Base-by-base conservation (phyloP, 2,329 filamentous ascomycete species). In the Ramichloridium luteum region DNA sequence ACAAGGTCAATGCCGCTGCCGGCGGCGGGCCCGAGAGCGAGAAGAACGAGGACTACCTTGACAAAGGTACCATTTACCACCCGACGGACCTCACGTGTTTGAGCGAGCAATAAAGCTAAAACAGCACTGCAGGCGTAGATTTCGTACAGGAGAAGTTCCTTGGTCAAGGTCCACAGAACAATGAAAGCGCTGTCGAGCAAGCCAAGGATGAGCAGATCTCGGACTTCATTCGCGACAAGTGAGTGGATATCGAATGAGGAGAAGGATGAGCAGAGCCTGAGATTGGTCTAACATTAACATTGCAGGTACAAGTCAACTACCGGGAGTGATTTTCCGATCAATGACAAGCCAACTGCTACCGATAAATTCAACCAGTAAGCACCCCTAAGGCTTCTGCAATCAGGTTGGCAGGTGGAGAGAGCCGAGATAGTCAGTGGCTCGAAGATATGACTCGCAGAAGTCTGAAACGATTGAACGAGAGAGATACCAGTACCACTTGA, bases 161-260 rank as follows among this genome's bases (percentile, higher is more conserved):
- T 11, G 74, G 74, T 22, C 62, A 74, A 44, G 82, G 82, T 12
- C 51, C 70, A 28, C 82, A 90, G 61, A 63, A 70, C 59, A 81
- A 83, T 53, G 79, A 64, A 55, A 60, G 54, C 30, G 82, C 82
- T 4, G 51, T 74, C 13, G 83, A 92, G 60, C 82, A 92, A 60
- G 79, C 77, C 46, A 86, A 88, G 62, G 83, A 90, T 54, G 77
- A 83, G 57, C 65, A 79, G 54, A 81, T 86, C 46, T 74, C 72
- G 16, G 77, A 84, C 54, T 77, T 70, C 54, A 73, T 88, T 45
- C 72, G 81, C 22, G 58, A 56, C 25, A 63, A 79, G n/a, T n/a
- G n/a, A n/a, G n/a, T n/a, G n/a, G n/a, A n/a, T n/a, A n/a, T n/a
- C n/a, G n/a, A n/a, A n/a, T n/a, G n/a, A n/a, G n/a, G n/a, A n/a